Evolutionary conservation across 2,329 filamentous ascomycete species (phyloP).

Genomic region (Bipolaris sorokiniana): DNA sequence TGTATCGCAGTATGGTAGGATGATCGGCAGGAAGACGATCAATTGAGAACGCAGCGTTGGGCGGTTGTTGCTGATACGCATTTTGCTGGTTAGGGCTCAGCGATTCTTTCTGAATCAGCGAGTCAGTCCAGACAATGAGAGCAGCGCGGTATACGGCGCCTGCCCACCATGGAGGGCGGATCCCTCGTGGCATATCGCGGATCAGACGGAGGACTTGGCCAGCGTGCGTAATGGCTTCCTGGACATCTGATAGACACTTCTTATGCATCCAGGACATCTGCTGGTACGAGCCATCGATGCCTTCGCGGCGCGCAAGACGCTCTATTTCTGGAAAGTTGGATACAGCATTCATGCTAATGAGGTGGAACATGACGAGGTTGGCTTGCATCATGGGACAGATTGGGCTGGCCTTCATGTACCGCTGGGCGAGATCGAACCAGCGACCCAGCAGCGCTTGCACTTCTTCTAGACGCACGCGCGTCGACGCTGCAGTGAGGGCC

Average conservation of each 20-base stretch:
- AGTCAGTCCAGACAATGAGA: conserved; percentile 56
- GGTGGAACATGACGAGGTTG: conserved; percentile 72
- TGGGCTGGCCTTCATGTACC: conserved; percentile 62
- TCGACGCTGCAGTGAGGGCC: conserved; percentile 65
- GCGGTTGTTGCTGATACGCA: conserved; percentile 47
- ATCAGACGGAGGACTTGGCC: conserved; percentile 70
- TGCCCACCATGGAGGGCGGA: conserved; percentile 74
- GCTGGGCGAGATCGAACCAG: conserved; percentile 70
- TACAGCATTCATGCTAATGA: conserved; percentile 72
- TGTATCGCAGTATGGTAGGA: conserved; percentile 57
- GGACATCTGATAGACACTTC: conserved; percentile 67
- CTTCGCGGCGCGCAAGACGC: conserved; percentile 67
- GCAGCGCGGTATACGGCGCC: conserved; percentile 70
- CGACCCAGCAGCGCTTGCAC: conserved; percentile 67
- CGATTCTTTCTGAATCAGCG: conserved; percentile 59
- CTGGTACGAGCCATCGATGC: conserved; percentile 62
- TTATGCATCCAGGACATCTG: conserved; percentile 63
- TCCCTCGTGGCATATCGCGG: conserved; percentile 63
- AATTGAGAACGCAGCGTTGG: conserved; percentile 55
- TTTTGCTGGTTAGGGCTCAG: conserved; percentile 44
- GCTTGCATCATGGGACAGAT: conserved; percentile 66
- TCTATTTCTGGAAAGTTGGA: conserved; percentile 73
- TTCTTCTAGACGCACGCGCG: conserved; percentile 66
- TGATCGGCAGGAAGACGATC: conserved; percentile 60
- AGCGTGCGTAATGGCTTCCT: conserved; percentile 70